Evolutionary conservation across 2,329 filamentous ascomycete species (phyloP), one percentile per base, ranked within the genome.

Genomic region (Corniculantispora saksenae): DNA sequence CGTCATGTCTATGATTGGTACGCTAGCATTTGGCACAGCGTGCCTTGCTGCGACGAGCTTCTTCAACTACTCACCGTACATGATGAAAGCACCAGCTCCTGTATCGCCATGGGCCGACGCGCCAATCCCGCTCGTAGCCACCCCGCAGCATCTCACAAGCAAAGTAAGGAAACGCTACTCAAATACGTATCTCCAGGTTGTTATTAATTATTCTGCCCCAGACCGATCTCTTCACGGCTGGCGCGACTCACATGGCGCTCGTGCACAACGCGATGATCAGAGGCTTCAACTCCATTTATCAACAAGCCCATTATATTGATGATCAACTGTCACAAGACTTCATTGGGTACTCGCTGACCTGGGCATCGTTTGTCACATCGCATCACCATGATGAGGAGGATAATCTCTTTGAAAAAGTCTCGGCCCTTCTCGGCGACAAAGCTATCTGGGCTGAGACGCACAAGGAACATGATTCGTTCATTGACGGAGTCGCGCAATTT

Each of bases 221-320:
- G 82, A 83, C 82, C 45, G 85, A 88, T 70, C 78, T 86, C 68
- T 88, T 87, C 74, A 86, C 84, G 1, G 81, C 79, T 0, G 84
- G 84, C 25, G 85, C 86, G 0, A 86, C 85, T 19, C 84, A 89
- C 74, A 89, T 88, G 86, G 80, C 82, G 3, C 74, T 88, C 60
- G 77, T 87, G 58, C 86, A 89, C 79, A 89, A 89, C 70, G 78
- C 83, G 64, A 84, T 89, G 70, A 83, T 89, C 67, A 84, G 87
- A 50, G 85, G 86, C 62, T 87, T 85, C 78, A 89, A 90, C 75
- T 84, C 81, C 70, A 87, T 90, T 71, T 87, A 85, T 72, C 81
- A 83, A 48, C 87, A 89, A 73, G 86, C 85, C 1, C 80, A 81
- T 13, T 77, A 83, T 69, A 74, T 89, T 50, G 72, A 79, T 12